Conservation (phyloP, 2,329 filamentous ascomycete species). For the Pseudopyricularia cyperi region DNA sequence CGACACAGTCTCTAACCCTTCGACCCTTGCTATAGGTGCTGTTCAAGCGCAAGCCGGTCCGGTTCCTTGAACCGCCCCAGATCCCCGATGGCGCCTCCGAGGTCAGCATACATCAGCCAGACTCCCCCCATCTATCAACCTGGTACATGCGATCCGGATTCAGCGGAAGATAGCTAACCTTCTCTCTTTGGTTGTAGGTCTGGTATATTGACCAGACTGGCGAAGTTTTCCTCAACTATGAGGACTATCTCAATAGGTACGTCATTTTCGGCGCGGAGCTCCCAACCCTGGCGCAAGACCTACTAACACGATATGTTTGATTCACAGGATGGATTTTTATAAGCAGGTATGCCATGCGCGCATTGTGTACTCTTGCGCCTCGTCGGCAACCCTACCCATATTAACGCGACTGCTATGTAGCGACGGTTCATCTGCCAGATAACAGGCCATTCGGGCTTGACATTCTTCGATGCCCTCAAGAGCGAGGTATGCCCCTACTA, state of each 20-base stretch:
- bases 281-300: neutral
- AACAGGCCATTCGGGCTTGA: conserved; percentile 80
- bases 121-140: neutral
- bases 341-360: conserved; percentile 52
- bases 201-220: conserved; percentile 86
- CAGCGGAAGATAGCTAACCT: neutral
- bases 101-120: conserved; percentile 39
- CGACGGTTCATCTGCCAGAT: conserved; percentile 92
- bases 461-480: conserved; percentile 82
- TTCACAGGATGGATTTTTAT: conserved; percentile 74
- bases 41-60: conserved; percentile 91
- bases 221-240: conserved; percentile 81
- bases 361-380: neutral
- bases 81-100: conserved; percentile 74
- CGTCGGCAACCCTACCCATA: neutral
- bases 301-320: neutral
- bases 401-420: conserved; percentile 23
- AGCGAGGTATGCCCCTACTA: conserved; percentile 58
- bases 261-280: conserved; percentile 15
- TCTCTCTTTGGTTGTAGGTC: conserved; percentile 37
- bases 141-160: neutral
- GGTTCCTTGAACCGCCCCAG: conserved; percentile 58
- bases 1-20: conserved; percentile 3
- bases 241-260: conserved; percentile 74
- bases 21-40: conserved; percentile 52